Base-by-base conservation (phyloP, 75 land plant genomes). In the Selaginella moellendorffii region DNA sequence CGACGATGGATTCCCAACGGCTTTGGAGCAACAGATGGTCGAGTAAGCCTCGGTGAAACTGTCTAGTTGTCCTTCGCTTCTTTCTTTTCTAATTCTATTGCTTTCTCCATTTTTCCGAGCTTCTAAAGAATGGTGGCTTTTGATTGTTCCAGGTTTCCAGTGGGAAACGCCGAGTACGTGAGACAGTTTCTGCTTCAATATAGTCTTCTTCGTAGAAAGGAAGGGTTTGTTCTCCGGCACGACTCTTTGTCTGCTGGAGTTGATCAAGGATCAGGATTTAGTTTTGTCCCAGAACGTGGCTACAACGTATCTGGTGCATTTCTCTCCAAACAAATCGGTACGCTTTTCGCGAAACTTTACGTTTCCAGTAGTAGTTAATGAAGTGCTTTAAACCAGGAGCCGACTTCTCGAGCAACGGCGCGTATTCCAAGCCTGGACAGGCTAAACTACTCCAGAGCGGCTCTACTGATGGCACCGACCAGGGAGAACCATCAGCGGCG, bases 171-270 rank as follows among this genome's bases (percentile, higher is more conserved):
- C 9, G 86, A 86, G 28, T 71, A 72, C 68, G 87, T 86, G 72
- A 86, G 82, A 72, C 72, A 77, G 63, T 83, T 83, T 26, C 27
- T 86, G 21, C 24, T 74, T 9, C 78, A 79, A 26, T 86, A 86
- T 28, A 79, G 80, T 29, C 51, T 81, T 18, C 63, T 80, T n/a
- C 65, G 82, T 22, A 68, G 64, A 19, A 76, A 74, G 61, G 86
- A 77, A 29, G 81, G 81, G 0, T 86, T 71, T 30, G 23, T 72
- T 2, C 72, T 86, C 54, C 20, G 64, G 42, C 70, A 72, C 21
- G 90, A 86, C 53, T 84, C 90, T 26, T 63, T 83, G 42, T 56
- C 70, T 8, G 46, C 46, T n/a, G 67, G 66, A 62, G 19, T 53
- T 26, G 61, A 69, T 30, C 72, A 67, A 70, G 54, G 72, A 51